Conservation (phyloP, 2,329 filamentous ascomycete genomes). For the Thermothelomyces thermophilus region DNA sequence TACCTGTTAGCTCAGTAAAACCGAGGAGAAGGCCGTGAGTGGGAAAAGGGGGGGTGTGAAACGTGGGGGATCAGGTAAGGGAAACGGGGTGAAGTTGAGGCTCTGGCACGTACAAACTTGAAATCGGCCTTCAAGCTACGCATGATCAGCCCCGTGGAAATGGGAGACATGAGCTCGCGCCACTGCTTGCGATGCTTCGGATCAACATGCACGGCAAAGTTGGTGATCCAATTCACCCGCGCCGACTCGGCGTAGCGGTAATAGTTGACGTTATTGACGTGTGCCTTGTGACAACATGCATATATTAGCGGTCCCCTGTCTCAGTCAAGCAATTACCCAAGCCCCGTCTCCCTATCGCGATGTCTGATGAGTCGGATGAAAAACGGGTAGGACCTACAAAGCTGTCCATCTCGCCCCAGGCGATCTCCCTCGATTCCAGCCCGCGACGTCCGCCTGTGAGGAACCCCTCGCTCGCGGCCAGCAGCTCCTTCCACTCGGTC, state of each 20-base stretch:
- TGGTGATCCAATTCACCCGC: slow-evolving; percentile 69
- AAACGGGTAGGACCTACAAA: too few species aligned
- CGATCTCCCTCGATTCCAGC: slow-evolving; percentile 59
- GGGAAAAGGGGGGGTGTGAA: too few species aligned
- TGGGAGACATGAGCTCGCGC: slow-evolving; percentile 61
- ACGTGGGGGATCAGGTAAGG: too few species aligned
- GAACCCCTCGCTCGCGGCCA: slow-evolving; percentile 70
- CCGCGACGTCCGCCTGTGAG: slow-evolving; percentile 57
- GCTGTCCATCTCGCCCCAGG: slow-evolving; percentile 80
- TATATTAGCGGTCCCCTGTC: too few species aligned
- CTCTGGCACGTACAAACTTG: slow-evolving; percentile 60
- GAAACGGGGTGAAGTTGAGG: neutral
- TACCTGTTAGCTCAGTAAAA: neutral
- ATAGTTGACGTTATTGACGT: slow-evolving; percentile 85
- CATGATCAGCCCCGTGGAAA: slow-evolving; percentile 66
- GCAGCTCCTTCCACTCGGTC: slow-evolving; percentile 62
- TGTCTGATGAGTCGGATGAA: too few species aligned
- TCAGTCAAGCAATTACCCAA: too few species aligned
- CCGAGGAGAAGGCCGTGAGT: too few species aligned
- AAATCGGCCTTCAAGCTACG: slow-evolving; percentile 75
- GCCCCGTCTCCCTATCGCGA: neutral
- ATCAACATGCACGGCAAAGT: slow-evolving; percentile 59
- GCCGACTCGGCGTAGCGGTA: slow-evolving; percentile 77
- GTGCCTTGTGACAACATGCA: slow-evolving; percentile 43
- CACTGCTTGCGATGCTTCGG: slow-evolving; percentile 56